Evolutionary conservation across 1,284 basidiomycete species (phyloP).

Genomic region (Cryptococcus sp.): DNA sequence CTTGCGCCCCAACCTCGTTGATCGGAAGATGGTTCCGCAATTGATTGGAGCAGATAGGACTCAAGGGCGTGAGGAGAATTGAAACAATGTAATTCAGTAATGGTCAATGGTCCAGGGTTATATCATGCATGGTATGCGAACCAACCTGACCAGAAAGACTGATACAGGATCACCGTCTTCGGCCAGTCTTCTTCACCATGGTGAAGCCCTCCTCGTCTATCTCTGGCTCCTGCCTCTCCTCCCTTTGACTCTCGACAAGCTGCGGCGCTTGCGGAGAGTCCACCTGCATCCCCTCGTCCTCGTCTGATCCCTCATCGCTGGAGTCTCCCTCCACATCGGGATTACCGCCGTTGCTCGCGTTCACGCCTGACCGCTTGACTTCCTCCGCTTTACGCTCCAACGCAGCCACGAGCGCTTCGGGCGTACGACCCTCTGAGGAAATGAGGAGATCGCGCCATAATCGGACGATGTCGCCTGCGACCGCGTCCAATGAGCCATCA

Average conservation of each 20-base stretch:
- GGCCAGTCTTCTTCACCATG: slow-evolving; percentile 60
- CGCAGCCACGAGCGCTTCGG: slow-evolving; percentile 62
- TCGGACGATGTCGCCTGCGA: slow-evolving; percentile 68
- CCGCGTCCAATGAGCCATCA: slow-evolving; percentile 70
- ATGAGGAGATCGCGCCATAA: slow-evolving; percentile 63
- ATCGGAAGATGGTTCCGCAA: too few species aligned
- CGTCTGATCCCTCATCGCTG: slow-evolving; percentile 55
- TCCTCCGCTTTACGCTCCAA: slow-evolving; percentile 63
- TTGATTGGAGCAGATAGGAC: too few species aligned
- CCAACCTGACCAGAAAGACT: not conserved
- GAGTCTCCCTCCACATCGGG: slow-evolving; percentile 49
- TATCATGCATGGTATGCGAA: not conserved
- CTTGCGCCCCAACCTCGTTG: too few species aligned
- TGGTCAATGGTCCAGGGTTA: not conserved
- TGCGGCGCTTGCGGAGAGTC: slow-evolving; percentile 60
- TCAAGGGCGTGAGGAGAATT: too few species aligned
- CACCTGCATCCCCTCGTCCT: slow-evolving; percentile 58
- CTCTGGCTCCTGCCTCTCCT: slow-evolving; percentile 62
- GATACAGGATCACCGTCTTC: slow-evolving; percentile 10
- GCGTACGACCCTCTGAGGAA: slow-evolving; percentile 51
- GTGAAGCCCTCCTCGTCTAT: slow-evolving; percentile 88
- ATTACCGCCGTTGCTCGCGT: slow-evolving; percentile 25
- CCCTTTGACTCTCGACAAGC: slow-evolving; percentile 54
- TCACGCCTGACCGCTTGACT: slow-evolving; percentile 42
- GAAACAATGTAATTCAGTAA: too few species aligned